Conservation (phyloP, 495 filamentous ascomycete genomes). For the Hypomontagnella monticulosa region DNA sequence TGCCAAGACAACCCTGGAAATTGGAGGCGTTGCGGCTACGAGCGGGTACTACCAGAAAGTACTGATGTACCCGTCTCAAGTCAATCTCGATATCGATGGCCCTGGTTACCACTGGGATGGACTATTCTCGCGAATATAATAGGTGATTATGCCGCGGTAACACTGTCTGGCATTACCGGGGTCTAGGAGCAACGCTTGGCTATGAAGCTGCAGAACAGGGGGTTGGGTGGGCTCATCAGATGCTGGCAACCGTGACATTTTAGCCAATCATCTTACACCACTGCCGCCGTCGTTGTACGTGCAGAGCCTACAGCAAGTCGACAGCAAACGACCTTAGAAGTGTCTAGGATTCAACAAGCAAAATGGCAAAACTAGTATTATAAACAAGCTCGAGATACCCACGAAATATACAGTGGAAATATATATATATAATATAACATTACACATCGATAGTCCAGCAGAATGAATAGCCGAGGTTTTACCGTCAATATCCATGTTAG, state of each 20-base stretch:
- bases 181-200: conserved; percentile 6
- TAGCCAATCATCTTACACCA: conserved; percentile 34
- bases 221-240: conserved; percentile 1
- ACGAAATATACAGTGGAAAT: too few relatives aligned
- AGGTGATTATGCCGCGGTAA: background rate
- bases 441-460: too few relatives aligned
- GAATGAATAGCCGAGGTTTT: background rate
- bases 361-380: background rate
- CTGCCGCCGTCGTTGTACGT: conserved; percentile 22
- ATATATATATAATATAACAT: too few relatives aligned
- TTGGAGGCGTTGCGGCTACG: too few relatives aligned
- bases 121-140: conserved; percentile 2
- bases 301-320: conserved; percentile 18
- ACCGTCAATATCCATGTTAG: background rate
- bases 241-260: conserved; percentile 25
- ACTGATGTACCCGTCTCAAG: background rate
- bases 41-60: too few relatives aligned
- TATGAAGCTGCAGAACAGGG: background rate
- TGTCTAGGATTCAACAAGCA: too few relatives aligned
- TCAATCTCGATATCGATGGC: too few relatives aligned
- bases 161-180: background rate
- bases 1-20: too few relatives aligned
- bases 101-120: background rate
- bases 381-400: too few relatives aligned
- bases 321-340: background rate